Evolutionary conservation across 208 protist species (phyloP).

Genomic region (Spongospora subterranea): DNA sequence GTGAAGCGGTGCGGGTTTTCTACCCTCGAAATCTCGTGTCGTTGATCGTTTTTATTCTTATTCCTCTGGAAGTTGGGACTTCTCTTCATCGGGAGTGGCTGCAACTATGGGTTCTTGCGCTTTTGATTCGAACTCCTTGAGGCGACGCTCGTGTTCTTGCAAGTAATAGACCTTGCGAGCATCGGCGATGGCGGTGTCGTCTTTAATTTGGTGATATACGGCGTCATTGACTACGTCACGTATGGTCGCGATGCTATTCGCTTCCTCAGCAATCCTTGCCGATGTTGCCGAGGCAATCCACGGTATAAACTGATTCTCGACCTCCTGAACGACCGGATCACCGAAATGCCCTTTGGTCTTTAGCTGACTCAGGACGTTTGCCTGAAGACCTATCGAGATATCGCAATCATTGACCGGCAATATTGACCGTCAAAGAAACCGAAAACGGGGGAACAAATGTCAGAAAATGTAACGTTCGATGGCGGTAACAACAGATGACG

Average conservation of each 20-base stretch:
- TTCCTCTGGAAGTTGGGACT: too few species aligned
- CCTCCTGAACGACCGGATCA: slow-evolving; percentile 87
- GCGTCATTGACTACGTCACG: slow-evolving; percentile 57
- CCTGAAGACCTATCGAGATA: slow-evolving; percentile 86
- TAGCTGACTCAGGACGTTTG: slow-evolving; percentile 86
- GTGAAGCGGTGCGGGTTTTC: too few species aligned
- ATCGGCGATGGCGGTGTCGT: background rate
- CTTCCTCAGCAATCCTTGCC: background rate
- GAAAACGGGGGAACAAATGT: too few species aligned
- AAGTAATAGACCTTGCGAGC: background rate
- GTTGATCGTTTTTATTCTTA: too few species aligned
- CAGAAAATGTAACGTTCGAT: too few species aligned
- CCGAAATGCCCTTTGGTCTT: slow-evolving; percentile 92
- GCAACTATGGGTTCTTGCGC: too few species aligned
- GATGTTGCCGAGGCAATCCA: slow-evolving; percentile 77
- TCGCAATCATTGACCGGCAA: too few species aligned
- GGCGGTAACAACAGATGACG: too few species aligned
- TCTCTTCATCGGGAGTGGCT: too few species aligned
- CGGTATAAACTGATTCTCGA: slow-evolving; percentile 90
- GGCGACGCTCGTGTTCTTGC: background rate
- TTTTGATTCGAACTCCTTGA: too few species aligned
- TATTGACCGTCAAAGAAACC: too few species aligned
- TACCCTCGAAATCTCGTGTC: too few species aligned
- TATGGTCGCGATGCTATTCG: slow-evolving; percentile 40
- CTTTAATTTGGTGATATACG: background rate